Percentiles rank a stretch among this genome's conserved stretches.
These are phyloP conservation scores for Chalaropsis thielavioides DNA, from an alignment of 2,329 filamentous ascomycete species.

Conservation along the genomic window DNA sequence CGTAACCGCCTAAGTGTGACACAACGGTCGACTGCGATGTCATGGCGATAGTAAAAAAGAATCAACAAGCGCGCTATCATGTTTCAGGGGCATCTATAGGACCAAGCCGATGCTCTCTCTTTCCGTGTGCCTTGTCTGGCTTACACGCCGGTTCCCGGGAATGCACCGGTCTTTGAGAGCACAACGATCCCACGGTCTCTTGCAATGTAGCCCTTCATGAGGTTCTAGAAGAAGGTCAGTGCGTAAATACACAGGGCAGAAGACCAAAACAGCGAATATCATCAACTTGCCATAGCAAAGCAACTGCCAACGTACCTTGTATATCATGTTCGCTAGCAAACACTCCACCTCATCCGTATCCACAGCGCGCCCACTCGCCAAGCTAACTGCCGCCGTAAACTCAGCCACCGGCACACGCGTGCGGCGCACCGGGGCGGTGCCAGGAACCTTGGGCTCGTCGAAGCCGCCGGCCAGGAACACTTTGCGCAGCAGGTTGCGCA, in stretches of 20 bases:
- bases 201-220: slow-evolving; percentile 97
- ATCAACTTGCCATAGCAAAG: too few species aligned
- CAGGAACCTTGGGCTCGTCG: slow-evolving; percentile 58
- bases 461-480: slow-evolving; percentile 78
- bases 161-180: slow-evolving; percentile 81
- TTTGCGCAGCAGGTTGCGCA: slow-evolving; percentile 83
- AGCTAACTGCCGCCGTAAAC: slow-evolving; percentile 69
- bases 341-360: slow-evolving; percentile 94
- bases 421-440: slow-evolving; percentile 48
- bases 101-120: background rate
- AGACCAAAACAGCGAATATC: too few species aligned
- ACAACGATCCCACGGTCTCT: slow-evolving; percentile 82
- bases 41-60: background rate
- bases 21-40: background rate
- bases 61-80: too few species aligned
- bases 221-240: slow-evolving; percentile 40
- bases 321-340: slow-evolving; percentile 88
- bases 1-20: background rate
- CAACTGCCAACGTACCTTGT: slow-evolving; percentile 72
- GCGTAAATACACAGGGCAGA: background rate
- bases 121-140: background rate
- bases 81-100: background rate
- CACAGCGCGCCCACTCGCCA: slow-evolving; percentile 52
- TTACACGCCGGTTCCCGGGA: slow-evolving; percentile 71
- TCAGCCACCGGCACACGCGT: slow-evolving; percentile 72